Evolutionary conservation across 768 basidiomycete genomes (phyloP).

Genomic region (Boletus sp.): DNA sequence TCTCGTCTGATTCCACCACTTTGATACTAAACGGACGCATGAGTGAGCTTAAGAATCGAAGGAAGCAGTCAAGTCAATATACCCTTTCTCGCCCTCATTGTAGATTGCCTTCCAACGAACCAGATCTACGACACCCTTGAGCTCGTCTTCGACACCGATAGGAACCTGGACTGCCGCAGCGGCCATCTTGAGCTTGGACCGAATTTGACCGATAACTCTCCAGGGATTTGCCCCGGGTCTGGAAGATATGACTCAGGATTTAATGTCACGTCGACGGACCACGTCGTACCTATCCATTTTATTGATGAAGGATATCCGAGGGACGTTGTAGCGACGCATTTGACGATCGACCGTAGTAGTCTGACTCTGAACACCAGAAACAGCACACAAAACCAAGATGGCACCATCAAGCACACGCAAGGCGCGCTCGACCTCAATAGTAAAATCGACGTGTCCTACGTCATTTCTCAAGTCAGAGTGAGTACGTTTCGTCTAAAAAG

Average conservation of each 20-base stretch:
- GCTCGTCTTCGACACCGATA: slow-evolving; percentile 84
- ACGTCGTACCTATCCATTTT: slow-evolving; percentile 88
- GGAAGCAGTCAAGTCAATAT: slow-evolving; percentile 20
- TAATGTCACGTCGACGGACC: not conserved
- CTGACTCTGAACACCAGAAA: slow-evolving; percentile 96
- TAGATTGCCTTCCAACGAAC: slow-evolving; percentile 94
- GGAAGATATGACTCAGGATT: not conserved
- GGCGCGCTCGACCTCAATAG: slow-evolving; percentile 97
- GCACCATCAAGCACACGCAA: slow-evolving; percentile 96
- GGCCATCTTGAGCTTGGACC: slow-evolving; percentile 85
- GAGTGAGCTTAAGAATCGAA: not conserved
- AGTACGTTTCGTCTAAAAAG: not conserved
- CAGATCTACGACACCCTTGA: slow-evolving; percentile 90
- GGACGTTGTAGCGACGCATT: slow-evolving; percentile 96
- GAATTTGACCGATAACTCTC: slow-evolving; percentile 90
- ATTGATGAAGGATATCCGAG: slow-evolving; percentile 94
- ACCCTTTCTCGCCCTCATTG: slow-evolving; percentile 96
- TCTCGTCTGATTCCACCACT: slow-evolving; percentile 81
- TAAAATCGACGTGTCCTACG: slow-evolving; percentile 98
- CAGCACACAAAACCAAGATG: slow-evolving; percentile 93
- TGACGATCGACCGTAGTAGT: slow-evolving; percentile 99
- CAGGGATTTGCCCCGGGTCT: slow-evolving; percentile 98
- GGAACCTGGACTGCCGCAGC: slow-evolving; percentile 97
- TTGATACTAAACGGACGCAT: slow-evolving; percentile 49
- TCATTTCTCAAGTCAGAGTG: not conserved